These are phyloP conservation scores for Agapanthus africanus DNA, from an alignment of 106 monocot species.

Conservation along the genomic window DNA sequence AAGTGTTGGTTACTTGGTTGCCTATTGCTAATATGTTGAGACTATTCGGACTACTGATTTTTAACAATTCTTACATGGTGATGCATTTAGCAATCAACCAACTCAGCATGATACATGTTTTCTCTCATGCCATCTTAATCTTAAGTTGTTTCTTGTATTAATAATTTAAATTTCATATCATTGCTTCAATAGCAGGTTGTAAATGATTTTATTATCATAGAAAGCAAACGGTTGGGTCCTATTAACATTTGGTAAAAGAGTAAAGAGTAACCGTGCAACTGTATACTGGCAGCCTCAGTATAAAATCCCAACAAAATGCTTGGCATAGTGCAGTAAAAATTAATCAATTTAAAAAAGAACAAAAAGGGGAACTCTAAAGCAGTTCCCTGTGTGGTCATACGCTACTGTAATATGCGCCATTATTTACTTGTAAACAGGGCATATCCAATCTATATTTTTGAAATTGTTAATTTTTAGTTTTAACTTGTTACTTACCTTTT, in stretches of 20 bases:
- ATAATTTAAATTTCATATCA: not conserved
- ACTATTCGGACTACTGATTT: not conserved
- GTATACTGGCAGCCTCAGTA: not conserved
- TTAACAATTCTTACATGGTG: not conserved
- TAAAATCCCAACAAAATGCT: not conserved
- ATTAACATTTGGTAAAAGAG: not conserved
- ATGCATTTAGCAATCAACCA: not conserved
- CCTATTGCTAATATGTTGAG: not conserved
- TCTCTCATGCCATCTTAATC: not conserved
- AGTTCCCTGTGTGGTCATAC: not conserved
- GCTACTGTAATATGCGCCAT: not conserved
- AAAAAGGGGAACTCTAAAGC: not conserved
- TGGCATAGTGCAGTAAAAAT: not conserved
- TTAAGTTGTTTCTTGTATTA: not conserved
- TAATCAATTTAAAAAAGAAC: not conserved
- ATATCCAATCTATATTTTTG: not conserved
- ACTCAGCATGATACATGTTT: not conserved
- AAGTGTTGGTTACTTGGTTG: not conserved
- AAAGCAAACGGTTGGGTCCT: not conserved
- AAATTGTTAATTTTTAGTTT: not conserved
- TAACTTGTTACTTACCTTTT: not conserved
- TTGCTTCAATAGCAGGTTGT: not conserved
- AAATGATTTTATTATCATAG: not conserved
- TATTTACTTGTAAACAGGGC: not conserved
- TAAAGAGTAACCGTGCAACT: slow-evolving; percentile 2